phyloP scores from a whole-genome alignment of 305 asterid species.

The Solanum hybrid region DNA sequence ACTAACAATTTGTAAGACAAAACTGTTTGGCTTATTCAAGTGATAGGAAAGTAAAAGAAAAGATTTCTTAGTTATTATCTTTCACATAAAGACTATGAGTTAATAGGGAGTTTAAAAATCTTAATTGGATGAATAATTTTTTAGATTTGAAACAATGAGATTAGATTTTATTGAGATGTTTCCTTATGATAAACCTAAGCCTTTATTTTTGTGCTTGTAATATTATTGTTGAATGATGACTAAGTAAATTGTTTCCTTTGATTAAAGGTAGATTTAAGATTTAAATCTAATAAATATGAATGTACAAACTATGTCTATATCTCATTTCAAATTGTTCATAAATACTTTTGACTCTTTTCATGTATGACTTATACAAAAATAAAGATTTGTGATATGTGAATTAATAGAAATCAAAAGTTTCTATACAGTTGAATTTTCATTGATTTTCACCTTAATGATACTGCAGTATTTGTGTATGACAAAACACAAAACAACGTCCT shows the following conservation, averaged over 20 bases:
- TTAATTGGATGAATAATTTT: neutral
- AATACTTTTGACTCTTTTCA: neutral
- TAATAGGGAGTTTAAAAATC: neutral
- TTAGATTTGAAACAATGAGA: neutral
- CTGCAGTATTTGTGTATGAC: conserved; percentile 32
- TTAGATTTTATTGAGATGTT: neutral
- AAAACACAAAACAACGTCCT: conserved; percentile 28
- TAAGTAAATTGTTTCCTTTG: neutral
- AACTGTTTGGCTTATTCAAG: neutral
- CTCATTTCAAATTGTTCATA: neutral
- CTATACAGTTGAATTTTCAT: neutral
- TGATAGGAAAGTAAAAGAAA: neutral
- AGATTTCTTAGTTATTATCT: neutral
- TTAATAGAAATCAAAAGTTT: neutral
- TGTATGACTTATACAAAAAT: neutral
- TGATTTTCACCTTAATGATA: neutral
- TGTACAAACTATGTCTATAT: neutral
- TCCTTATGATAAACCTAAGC: neutral
- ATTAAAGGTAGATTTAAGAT: neutral
- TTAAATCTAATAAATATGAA: neutral
- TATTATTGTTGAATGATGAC: neutral
- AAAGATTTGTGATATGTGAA: neutral
- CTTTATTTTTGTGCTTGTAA: neutral
- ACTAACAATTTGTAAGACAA: neutral
- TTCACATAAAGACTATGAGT: neutral